These are phyloP conservation scores for Hanseniaspora uvarum DNA, from an alignment of 1,139 yeast genomes.

Conservation along the genomic window DNA sequence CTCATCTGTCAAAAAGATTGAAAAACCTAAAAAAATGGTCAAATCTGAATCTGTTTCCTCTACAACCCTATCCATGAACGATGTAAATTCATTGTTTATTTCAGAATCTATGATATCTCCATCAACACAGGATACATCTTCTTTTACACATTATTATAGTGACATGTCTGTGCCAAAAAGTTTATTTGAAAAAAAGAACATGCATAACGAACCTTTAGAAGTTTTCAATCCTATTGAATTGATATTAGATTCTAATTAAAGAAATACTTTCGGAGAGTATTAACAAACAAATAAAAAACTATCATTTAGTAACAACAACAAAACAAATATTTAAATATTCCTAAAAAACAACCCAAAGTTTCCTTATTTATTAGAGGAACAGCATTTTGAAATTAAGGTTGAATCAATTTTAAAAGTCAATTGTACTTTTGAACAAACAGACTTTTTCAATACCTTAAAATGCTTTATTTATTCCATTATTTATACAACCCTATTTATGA, in stretches of 20 bases:
- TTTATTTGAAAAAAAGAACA: background rate
- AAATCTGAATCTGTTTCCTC: background rate
- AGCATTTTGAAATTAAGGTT: no score
- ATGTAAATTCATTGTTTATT: background rate
- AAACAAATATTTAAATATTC: background rate
- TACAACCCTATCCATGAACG: background rate
- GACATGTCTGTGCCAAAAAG: background rate
- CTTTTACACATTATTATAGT: background rate
- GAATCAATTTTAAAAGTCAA: no score
- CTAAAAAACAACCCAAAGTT: no score
- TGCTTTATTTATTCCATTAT: no score
- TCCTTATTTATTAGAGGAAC: no score
- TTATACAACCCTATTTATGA: no score
- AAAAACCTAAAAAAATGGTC: background rate
- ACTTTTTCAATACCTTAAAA: no score
- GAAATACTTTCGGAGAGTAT: background rate
- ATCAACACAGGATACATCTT: background rate
- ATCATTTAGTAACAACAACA: background rate
- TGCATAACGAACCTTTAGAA: background rate
- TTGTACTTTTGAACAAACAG: no score
- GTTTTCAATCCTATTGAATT: background rate
- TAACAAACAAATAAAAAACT: background rate
- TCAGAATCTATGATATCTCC: background rate
- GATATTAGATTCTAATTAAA: background rate
- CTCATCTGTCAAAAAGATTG: background rate